Evolutionary conservation across 768 basidiomycete genomes (phyloP).

Genomic region (Termitomyces sp.): DNA sequence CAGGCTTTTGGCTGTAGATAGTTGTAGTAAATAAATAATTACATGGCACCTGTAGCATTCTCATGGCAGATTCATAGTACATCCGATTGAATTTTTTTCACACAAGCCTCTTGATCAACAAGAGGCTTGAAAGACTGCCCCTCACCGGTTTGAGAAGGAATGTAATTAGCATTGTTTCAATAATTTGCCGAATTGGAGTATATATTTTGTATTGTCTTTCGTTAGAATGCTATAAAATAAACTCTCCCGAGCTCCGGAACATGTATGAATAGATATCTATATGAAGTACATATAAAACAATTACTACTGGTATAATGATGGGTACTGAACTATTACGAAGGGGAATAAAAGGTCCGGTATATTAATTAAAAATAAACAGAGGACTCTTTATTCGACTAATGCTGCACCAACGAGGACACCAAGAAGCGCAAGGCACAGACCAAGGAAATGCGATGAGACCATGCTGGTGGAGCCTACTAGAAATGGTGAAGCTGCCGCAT

Average conservation of each 20-base stretch:
- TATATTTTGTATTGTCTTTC: slow-evolving; percentile 2
- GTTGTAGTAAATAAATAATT: no score
- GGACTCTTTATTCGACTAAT: slow-evolving; percentile 3
- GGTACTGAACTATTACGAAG: neutral
- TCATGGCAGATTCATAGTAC: no score
- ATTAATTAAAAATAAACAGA: no score
- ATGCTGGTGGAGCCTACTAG: neutral
- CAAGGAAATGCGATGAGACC: slow-evolving; percentile 2
- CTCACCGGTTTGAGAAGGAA: neutral
- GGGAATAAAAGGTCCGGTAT: neutral
- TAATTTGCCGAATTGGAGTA: slow-evolving; percentile 7
- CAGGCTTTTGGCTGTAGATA: no score
- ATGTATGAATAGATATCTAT: neutral
- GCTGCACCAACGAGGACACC: slow-evolving; percentile 5
- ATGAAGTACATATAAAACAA: neutral
- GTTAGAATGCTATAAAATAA: neutral
- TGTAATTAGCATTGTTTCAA: neutral
- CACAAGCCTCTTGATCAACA: neutral
- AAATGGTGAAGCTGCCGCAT: slow-evolving; percentile 6
- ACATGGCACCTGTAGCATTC: no score
- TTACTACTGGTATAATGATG: neutral
- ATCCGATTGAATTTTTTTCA: neutral
- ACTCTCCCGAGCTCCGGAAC: neutral
- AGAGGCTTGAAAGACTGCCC: neutral
- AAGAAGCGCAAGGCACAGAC: slow-evolving; percentile 4